Evolutionary conservation across 1,284 basidiomycete genomes (phyloP), one percentile per base, ranked within the genome.

Genomic region (Paramarasmius palmivorus): DNA sequence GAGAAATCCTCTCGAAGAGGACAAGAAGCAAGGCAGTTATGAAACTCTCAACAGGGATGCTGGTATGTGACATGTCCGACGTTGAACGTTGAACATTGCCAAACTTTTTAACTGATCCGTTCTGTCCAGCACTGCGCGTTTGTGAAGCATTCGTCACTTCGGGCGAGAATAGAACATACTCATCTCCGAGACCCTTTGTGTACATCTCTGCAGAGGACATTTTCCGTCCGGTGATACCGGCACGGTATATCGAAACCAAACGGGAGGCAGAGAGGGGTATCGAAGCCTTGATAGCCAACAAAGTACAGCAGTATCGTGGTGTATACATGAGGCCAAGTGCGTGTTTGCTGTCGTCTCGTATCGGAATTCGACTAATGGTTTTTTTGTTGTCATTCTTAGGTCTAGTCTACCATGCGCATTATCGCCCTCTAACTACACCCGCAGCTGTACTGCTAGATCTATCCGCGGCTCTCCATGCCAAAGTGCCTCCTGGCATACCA

Each of bases 121-220:
- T 41, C 45, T 50, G 50, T n/a, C n/a, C 64, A 92, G 90, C 91
- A 23, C 64, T 94, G 53, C 78, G 79, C 23, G 86, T 92, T 29
- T 88, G 90, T 64, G 80, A 89, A 65, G 82, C 90, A 7, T 90
- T 92, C 67, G 61, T 87, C 29, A 70, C 73, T 22, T 79, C 78
- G 25, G 59, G 68, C 49, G 67, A 69, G 23, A 64, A 39, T 35
- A 52, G 65, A 34, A 57, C 64, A 22, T 69, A 69, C 39, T 68
- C 70, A 38, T 59, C 62, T 3, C 75, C 79, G 50, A 81, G 86
- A 47, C 83, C 93, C 4, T 98, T 99, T 71, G 81, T 98, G 40
- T 98, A 91, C 72, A 79, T 99, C 57, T 99, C 96, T 32, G 95
- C 96, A 4, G 95, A 95, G 62, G 95, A 98, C 65, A 84, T 95